phyloP scores from a whole-genome alignment of 768 basidiomycete species.

The Chlorophyllum brunneum region DNA sequence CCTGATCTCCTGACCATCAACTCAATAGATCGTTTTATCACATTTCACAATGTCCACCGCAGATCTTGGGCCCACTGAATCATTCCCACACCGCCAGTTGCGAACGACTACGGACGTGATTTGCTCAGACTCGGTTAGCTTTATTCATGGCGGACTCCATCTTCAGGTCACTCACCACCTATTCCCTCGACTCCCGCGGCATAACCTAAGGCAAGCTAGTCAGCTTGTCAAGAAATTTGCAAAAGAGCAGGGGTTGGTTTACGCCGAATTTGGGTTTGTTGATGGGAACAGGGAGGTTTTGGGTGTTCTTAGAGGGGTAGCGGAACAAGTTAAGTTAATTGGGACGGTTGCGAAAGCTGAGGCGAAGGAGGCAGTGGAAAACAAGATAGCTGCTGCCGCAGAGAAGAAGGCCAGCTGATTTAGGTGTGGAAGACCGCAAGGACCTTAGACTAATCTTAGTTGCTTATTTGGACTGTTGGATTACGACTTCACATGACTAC shows the following conservation, averaged over 20 bases:
- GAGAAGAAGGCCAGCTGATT: slow-evolving; percentile 12
- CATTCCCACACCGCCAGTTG: slow-evolving; percentile 90
- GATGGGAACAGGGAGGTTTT: slow-evolving; percentile 84
- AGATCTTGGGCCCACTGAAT: slow-evolving; percentile 87
- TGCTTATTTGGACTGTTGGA: slow-evolving; percentile 7
- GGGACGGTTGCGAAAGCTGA: slow-evolving; percentile 78
- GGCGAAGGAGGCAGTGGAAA: slow-evolving; percentile 57
- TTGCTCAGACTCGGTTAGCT: slow-evolving; percentile 78
- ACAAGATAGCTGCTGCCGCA: slow-evolving; percentile 31
- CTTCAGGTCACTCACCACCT: slow-evolving; percentile 97
- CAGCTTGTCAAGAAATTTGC: slow-evolving; percentile 85
- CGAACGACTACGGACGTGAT: slow-evolving; percentile 97
- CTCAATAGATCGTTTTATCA: slow-evolving; percentile 81
- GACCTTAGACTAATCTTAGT: not conserved
- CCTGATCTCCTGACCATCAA: not conserved
- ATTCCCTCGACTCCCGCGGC: slow-evolving; percentile 92
- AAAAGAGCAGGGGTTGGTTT: slow-evolving; percentile 76
- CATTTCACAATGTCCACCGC: slow-evolving; percentile 95
- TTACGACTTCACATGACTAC: no score
- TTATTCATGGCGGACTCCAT: slow-evolving; percentile 96
- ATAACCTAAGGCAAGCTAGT: slow-evolving; percentile 85
- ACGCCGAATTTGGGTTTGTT: slow-evolving; percentile 89
- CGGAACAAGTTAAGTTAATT: slow-evolving; percentile 81
- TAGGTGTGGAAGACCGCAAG: not conserved
- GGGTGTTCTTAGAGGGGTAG: slow-evolving; percentile 78